Evolutionary conservation across 305 asterid genomes (phyloP).

Genomic region (Plantago rigida): DNA sequence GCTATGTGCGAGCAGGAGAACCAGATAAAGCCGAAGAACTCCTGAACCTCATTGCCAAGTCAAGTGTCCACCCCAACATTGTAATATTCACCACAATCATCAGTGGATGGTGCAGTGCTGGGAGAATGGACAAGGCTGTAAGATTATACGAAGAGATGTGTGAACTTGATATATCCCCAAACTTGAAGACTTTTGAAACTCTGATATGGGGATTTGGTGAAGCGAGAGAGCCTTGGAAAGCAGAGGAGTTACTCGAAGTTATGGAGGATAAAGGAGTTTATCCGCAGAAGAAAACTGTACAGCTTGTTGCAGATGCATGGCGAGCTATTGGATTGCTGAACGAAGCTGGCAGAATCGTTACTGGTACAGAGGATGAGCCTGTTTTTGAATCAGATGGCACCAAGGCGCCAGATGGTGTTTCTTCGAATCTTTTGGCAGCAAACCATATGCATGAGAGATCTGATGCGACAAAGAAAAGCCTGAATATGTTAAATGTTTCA

Average conservation of each 20-base stretch:
- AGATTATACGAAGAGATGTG: constrained; percentile 49
- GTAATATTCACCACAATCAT: constrained; percentile 85
- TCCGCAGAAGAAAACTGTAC: constrained; percentile 49
- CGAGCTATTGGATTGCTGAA: constrained; percentile 53
- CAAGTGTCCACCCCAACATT: constrained; percentile 57
- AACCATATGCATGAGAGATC: constrained; percentile 30
- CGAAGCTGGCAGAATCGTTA: constrained; percentile 55
- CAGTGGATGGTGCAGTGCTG: constrained; percentile 90
- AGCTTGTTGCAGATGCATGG: constrained; percentile 89
- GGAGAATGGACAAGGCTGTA: constrained; percentile 65
- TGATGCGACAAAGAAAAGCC: constrained; percentile 28
- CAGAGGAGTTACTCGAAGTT: constrained; percentile 55
- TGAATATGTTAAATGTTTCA: constrained; percentile 35
- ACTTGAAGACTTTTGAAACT: constrained; percentile 70
- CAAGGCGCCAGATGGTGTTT: constrained; percentile 20
- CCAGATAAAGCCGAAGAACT: constrained; percentile 69
- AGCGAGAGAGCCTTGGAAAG: constrained; percentile 82
- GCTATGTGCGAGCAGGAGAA: constrained; percentile 67
- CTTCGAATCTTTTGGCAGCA: constrained; percentile 25
- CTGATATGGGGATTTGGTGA: constrained; percentile 93
- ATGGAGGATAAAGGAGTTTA: constrained; percentile 52
- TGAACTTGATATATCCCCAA: constrained; percentile 55
- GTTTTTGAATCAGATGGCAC: neutral
- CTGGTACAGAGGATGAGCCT: constrained; percentile 23
- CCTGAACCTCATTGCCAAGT: constrained; percentile 42